Conservation (phyloP, 306 rosid species). For the Mimosa bimucronata region DNA sequence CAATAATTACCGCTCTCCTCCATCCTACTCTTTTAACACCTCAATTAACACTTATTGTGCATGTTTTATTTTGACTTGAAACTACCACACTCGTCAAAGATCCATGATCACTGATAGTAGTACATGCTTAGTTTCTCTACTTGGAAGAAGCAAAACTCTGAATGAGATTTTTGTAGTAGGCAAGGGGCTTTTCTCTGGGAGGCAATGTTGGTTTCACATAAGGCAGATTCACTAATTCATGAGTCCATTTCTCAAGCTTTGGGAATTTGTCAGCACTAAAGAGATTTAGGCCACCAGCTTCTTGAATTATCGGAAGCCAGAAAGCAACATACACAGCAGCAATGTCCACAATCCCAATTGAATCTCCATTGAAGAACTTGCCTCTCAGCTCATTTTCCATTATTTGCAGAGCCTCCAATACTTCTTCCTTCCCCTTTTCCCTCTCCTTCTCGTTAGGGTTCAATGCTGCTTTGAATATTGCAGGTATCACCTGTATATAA, state of each 20-base stretch:
- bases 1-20: too few relatives aligned
- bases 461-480: constrained; percentile 27
- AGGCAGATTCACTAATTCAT: constrained; percentile 39
- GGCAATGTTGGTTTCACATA: constrained; percentile 47
- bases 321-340: constrained; percentile 45
- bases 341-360: constrained; percentile 55
- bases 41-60: neutral
- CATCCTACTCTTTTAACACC: too few relatives aligned
- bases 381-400: constrained; percentile 53
- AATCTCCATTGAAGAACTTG: constrained; percentile 49
- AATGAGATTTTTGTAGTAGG: constrained; percentile 30
- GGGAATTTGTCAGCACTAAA: constrained; percentile 50
- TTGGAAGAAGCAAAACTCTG: constrained; percentile 2
- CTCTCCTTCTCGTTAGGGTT: constrained; percentile 16
- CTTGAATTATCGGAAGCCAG: constrained; percentile 56
- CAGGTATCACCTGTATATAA: constrained; percentile 17
- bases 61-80: neutral
- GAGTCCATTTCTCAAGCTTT: constrained; percentile 48
- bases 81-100: neutral
- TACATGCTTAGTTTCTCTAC: neutral
- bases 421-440: constrained; percentile 46
- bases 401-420: constrained; percentile 20
- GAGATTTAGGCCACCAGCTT: constrained; percentile 44
- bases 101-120: neutral
- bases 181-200: constrained; percentile 36